phyloP scores from a whole-genome alignment of 805 yeast genomes.

The Priceomyces carsonii region DNA sequence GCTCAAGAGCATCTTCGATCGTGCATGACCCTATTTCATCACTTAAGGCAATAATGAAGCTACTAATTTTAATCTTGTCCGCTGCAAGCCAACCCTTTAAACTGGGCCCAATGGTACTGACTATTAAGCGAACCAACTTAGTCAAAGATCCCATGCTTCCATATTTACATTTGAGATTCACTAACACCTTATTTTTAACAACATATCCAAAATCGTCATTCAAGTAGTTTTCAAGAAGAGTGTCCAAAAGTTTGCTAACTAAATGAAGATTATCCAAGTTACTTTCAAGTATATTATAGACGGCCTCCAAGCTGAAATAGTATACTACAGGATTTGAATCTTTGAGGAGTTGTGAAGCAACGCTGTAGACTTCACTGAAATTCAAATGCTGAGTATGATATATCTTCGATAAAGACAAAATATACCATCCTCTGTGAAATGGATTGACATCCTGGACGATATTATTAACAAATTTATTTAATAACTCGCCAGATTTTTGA shows the following conservation, averaged over 20 bases:
- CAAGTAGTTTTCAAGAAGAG: conserved; percentile 31
- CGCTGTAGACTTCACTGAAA: conserved; percentile 49
- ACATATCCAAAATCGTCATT: conserved; percentile 39
- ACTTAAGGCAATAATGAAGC: conserved; percentile 28
- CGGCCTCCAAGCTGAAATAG: conserved; percentile 65
- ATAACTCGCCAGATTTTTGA: conserved; percentile 19
- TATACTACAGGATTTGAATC: conserved; percentile 91
- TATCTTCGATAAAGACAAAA: conserved; percentile 31
- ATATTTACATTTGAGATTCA: conserved; percentile 37
- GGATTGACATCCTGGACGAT: conserved; percentile 71
- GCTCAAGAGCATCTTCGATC: conserved; percentile 25
- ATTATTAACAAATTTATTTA: conserved; percentile 46
- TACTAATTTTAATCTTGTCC: conserved; percentile 23
- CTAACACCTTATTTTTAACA: conserved; percentile 30
- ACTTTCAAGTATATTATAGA: conserved; percentile 55
- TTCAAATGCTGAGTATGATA: conserved; percentile 28
- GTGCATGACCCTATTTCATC: conserved; percentile 33
- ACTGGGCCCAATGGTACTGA: conserved; percentile 42
- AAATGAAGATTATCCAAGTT: conserved; percentile 48
- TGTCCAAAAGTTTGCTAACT: conserved; percentile 40
- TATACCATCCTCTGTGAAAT: conserved; percentile 48
- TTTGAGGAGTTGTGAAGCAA: conserved; percentile 56
- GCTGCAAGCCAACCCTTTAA: conserved; percentile 21
- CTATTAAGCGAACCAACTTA: conserved; percentile 26
- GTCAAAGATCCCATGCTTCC: conserved; percentile 24